Evolutionary conservation across 768 basidiomycete species (phyloP).

Genomic region (Suillus tomentosus): DNA sequence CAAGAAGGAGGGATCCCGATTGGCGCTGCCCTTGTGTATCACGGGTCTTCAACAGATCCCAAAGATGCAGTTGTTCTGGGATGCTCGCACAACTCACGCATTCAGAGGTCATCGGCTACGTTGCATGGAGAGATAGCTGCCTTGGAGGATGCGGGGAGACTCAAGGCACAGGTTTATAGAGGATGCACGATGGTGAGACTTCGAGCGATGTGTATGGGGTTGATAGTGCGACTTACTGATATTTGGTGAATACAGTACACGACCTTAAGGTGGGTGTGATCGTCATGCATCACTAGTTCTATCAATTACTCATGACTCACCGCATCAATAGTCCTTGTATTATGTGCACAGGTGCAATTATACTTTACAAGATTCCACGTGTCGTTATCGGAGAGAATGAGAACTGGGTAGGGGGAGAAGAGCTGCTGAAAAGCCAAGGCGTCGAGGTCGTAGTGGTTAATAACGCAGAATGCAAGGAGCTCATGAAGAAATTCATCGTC

Average conservation of each 20-base stretch:
- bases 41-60: slow-evolving; percentile 17
- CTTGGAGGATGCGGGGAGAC: slow-evolving; percentile 55
- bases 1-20: slow-evolving; percentile 64
- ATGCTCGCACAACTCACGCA: slow-evolving; percentile 45
- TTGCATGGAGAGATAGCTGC: slow-evolving; percentile 52
- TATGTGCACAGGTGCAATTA: slow-evolving; percentile 66
- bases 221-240: background rate
- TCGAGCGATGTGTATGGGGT: background rate
- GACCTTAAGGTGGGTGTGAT: slow-evolving; percentile 37
- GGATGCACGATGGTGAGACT: slow-evolving; percentile 49
- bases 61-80: slow-evolving; percentile 37
- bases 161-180: slow-evolving; percentile 46
- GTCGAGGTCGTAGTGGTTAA: slow-evolving; percentile 55
- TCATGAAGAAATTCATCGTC: slow-evolving; percentile 59
- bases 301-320: background rate
- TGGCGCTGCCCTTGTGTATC: slow-evolving; percentile 50
- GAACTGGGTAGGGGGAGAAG: slow-evolving; percentile 56
- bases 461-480: slow-evolving; percentile 49
- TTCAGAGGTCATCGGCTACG: slow-evolving; percentile 45
- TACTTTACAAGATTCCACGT: slow-evolving; percentile 65
- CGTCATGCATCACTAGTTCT: slow-evolving; percentile 1
- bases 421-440: slow-evolving; percentile 50
- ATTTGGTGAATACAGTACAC: slow-evolving; percentile 33
- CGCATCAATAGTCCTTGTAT: slow-evolving; percentile 51
- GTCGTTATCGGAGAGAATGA: slow-evolving; percentile 67